These are phyloP conservation scores for Chamaecrista fasciculata DNA, from an alignment of 306 rosid genomes.

Conservation along the genomic window DNA sequence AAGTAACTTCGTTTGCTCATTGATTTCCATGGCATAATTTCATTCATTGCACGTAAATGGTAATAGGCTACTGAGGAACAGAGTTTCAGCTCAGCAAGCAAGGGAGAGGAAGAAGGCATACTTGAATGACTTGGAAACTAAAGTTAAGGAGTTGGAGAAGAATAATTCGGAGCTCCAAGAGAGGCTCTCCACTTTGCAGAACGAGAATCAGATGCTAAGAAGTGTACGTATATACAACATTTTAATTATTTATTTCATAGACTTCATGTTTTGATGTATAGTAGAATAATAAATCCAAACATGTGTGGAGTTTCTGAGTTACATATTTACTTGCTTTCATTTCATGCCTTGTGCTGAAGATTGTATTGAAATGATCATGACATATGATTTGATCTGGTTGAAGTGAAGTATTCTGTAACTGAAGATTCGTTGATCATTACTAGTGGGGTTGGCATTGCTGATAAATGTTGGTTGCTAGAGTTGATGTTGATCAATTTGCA, in stretches of 20 bases:
- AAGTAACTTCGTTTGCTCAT: constrained; percentile 10
- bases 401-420: background rate
- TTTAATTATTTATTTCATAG: no score
- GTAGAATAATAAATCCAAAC: no score
- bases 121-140: constrained; percentile 54
- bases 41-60: background rate
- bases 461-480: background rate
- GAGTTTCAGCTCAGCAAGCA: constrained; percentile 82
- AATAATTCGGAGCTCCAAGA: constrained; percentile 66
- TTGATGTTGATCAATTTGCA: background rate
- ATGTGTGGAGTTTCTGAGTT: no score
- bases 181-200: constrained; percentile 60
- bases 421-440: background rate
- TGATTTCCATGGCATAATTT: background rate
- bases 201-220: constrained; percentile 84
- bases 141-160: constrained; percentile 58
- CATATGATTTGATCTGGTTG: background rate
- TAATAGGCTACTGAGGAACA: constrained; percentile 57
- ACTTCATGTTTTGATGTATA: no score
- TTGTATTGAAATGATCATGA: background rate
- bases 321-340: background rate
- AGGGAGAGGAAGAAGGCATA: constrained; percentile 78
- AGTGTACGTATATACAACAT: constrained; percentile 50
- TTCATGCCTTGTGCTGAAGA: background rate
- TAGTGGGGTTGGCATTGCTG: background rate